phyloP scores from a whole-genome alignment of 331 rosid genomes.

The Prunus yedoensis region DNA sequence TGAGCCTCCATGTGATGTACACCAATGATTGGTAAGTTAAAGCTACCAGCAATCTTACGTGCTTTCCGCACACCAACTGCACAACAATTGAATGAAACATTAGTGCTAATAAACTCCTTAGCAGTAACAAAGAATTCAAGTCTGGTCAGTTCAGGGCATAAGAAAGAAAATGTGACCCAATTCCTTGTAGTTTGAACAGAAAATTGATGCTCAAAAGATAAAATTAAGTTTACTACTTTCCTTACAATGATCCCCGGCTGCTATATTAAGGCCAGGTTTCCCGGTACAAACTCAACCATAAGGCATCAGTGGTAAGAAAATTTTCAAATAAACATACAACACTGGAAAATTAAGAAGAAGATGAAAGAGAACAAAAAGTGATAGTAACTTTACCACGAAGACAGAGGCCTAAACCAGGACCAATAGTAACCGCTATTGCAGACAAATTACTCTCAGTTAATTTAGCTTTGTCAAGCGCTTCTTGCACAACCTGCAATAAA shows the following conservation, averaged over 20 bases:
- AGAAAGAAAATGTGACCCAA: not conserved
- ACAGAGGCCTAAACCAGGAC: constrained; percentile 98
- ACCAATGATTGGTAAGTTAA: constrained; percentile 75
- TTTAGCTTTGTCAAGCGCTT: constrained; percentile 77
- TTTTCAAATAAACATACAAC: constrained; percentile 4
- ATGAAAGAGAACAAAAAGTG: not conserved
- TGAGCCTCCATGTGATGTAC: constrained; percentile 99
- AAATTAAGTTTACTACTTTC: not conserved
- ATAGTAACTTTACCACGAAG: constrained; percentile 68
- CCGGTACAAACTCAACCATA: not conserved
- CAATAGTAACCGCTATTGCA: constrained; percentile 93
- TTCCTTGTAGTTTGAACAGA: not conserved
- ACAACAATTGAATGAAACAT: constrained; percentile 23
- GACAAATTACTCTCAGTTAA: constrained; percentile 71
- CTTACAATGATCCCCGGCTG: not conserved
- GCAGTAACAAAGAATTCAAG: constrained; percentile 8
- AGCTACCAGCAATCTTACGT: constrained; percentile 60
- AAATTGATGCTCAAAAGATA: not conserved
- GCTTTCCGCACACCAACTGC: constrained; percentile 96
- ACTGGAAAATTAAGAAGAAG: not conserved
- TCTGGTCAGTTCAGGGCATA: constrained; percentile 2
- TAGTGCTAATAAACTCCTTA: constrained; percentile 22
- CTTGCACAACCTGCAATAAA: constrained; percentile 81
- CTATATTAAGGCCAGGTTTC: not conserved
- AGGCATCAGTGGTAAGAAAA: not conserved